Base-by-base conservation (phyloP, 2,329 filamentous ascomycete genomes). In the Talaromyces rugulosus region DNA sequence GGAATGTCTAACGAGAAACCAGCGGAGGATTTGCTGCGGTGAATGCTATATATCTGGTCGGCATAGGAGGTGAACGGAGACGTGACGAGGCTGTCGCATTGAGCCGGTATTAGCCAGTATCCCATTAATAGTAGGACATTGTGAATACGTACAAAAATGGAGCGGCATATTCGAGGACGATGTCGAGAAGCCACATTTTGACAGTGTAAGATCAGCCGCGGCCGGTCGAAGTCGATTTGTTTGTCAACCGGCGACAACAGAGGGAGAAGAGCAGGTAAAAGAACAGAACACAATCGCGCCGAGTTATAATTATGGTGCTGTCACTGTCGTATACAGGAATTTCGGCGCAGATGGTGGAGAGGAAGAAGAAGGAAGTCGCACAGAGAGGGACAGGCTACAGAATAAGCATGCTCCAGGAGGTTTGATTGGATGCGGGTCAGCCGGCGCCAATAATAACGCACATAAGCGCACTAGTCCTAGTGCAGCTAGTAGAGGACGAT, bases 1-100 rank as follows among this genome's bases (percentile, higher is more conserved):
- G 86, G 86, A 42, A 88, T 87, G 69, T 89, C 86, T 67, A 89
- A 77, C 16, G 85, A 88, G 74, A 89, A 89, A 34, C 86, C 86
- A 36, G 82, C 83, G 4, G 85, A 87, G 61, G 79, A 84, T 67
- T 83, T 81, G 62, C 75, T 82, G 66, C 81, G 81, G 74, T 87
- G 82, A 69, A 88, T 88, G 67, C 82, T 85, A 72, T 85, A 81
- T 70, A 88, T 88, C 71, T 89, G 86, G 73, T 89, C 86, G 64
- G 84, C 82, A 76, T 89, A 89, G 67, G 84, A 87, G 56, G 85
- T 88, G 63, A 89, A 75, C 8, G 86, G 86, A 7, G 85, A 87
- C 8, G 84, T 81, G 58, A 87, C 78, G 64, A 89, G 81, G 73
- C 83, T 86, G 68, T 62, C 12, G 47, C 8, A 50, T 27, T 44